Evolutionary conservation across 768 basidiomycete genomes (phyloP).

Genomic region (Lentinula edodes): DNA sequence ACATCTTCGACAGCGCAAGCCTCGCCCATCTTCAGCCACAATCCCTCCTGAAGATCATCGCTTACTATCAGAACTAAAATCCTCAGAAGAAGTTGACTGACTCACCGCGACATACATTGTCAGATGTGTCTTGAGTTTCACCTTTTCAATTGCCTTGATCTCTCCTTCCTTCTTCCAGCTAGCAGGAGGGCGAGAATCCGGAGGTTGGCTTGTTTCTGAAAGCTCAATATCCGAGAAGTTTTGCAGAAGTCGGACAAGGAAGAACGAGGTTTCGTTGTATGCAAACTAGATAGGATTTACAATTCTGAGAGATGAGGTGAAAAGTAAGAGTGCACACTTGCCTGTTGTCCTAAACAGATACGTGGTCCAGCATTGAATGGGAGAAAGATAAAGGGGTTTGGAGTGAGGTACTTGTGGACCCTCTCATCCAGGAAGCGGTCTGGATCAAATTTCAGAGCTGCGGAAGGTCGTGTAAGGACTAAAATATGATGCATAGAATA

Average conservation of each 20-base stretch:
- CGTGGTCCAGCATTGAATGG: slow-evolving; percentile 50
- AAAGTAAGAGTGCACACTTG: neutral
- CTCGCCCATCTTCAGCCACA: slow-evolving; percentile 31
- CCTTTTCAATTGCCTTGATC: slow-evolving; percentile 39
- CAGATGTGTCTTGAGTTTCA: slow-evolving; percentile 41
- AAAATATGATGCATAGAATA: neutral
- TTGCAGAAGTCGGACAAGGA: slow-evolving; percentile 57
- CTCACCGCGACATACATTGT: slow-evolving; percentile 47
- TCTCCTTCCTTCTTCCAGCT: slow-evolving; percentile 35
- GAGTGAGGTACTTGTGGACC: slow-evolving; percentile 45
- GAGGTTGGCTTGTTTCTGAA: slow-evolving; percentile 38
- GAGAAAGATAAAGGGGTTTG: slow-evolving; percentile 49
- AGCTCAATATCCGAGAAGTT: slow-evolving; percentile 41
- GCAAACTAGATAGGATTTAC: slow-evolving; percentile 39
- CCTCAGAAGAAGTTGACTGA: neutral
- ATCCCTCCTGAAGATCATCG: slow-evolving; percentile 19
- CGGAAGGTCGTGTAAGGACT: neutral
- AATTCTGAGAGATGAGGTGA: neutral
- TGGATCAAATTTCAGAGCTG: slow-evolving; percentile 58
- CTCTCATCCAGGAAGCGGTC: slow-evolving; percentile 64
- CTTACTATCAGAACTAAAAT: neutral
- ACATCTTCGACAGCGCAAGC: neutral
- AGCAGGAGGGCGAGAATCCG: slow-evolving; percentile 34
- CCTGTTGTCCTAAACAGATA: slow-evolving; percentile 43
- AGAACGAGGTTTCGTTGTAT: slow-evolving; percentile 60